Evolutionary conservation across 805 yeast genomes (phyloP), one percentile per base, ranked within the genome.

Genomic region (Cephaloascus albidus): DNA sequence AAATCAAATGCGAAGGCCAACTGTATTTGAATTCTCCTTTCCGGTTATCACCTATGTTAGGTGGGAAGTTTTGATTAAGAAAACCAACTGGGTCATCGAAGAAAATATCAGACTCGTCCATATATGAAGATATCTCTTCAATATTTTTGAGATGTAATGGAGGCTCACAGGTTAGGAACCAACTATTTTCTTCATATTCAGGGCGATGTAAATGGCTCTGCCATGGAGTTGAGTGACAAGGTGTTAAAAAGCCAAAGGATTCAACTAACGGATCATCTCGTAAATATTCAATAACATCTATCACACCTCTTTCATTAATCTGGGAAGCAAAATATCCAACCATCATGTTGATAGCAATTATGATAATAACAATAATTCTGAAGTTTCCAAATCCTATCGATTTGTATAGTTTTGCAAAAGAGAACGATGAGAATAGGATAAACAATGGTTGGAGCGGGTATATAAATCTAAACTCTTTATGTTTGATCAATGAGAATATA

Each of bases 211-310:
- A 59, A 53, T 83, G 78, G 19, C 93, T 76, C 53, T 87, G 96
- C 79, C 93, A 85, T 2, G 98, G 99, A 0, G 97, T 90, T 0
- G 97, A 89, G 57, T 93, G 99, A 51, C 99, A 93, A 0, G 99
- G 98, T 53, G 89, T 87, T 14, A 93, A 57, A 48, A 93, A 85
- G 0, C 96, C 95, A 20, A 89, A 60, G 1, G 83, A 69, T 6
- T 58, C 44, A 8, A 75, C 68, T 3, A 53, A 48, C 3, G 64
- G 54, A 18, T 58, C 43, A 4, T 51, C 43, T 33, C 78, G 68
- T 18, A 89, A 50, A 36, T 65, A 68, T 12, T 73, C 58, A 10
- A 83, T 68, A 0, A 88, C 81, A 31, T 73, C 78, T 14, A 89
- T 74, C 16, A 78, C 95, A 1, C 98, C 99, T 16, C 84, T 65